phyloP scores from a whole-genome alignment of 2,329 filamentous ascomycete species.

The Aspergillus spinulosporus region DNA sequence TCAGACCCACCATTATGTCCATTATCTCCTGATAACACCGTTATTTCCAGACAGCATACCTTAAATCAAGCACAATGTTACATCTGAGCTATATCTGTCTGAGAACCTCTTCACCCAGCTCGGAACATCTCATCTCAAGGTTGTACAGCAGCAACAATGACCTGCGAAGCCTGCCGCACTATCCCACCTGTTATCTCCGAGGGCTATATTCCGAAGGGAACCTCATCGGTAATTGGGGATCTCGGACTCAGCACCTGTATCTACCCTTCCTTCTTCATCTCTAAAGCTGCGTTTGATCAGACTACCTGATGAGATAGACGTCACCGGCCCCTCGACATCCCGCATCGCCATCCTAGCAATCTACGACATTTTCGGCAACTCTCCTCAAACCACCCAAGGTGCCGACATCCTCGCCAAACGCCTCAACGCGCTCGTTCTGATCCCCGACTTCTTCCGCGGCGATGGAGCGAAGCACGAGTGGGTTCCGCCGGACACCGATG shows the following conservation, averaged over 20 bases:
- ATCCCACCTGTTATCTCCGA: slow-evolving; percentile 56
- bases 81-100: background rate
- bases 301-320: slow-evolving; percentile 20
- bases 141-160: slow-evolving; percentile 23
- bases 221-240: slow-evolving; percentile 58
- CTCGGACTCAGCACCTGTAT: slow-evolving; percentile 52
- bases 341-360: slow-evolving; percentile 62
- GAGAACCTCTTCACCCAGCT: background rate
- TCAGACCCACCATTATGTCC: background rate
- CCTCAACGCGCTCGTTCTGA: slow-evolving; percentile 43
- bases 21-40: background rate
- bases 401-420: slow-evolving; percentile 55
- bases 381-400: slow-evolving; percentile 69
- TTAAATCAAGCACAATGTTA: background rate
- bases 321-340: slow-evolving; percentile 51
- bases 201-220: slow-evolving; percentile 58
- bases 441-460: slow-evolving; percentile 51
- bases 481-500: slow-evolving; percentile 64
- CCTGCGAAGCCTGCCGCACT: slow-evolving; percentile 36
- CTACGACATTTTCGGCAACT: slow-evolving; percentile 67
- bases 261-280: background rate
- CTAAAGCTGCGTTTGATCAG: background rate
- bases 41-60: background rate
- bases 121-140: too few relatives aligned
- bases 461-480: slow-evolving; percentile 39